A percentile compares a stretch with the other conserved stretches of the same genome.
These are phyloP conservation scores for Gomphus bonarii DNA, from an alignment of 1,284 basidiomycete species.

Conservation along the genomic window DNA sequence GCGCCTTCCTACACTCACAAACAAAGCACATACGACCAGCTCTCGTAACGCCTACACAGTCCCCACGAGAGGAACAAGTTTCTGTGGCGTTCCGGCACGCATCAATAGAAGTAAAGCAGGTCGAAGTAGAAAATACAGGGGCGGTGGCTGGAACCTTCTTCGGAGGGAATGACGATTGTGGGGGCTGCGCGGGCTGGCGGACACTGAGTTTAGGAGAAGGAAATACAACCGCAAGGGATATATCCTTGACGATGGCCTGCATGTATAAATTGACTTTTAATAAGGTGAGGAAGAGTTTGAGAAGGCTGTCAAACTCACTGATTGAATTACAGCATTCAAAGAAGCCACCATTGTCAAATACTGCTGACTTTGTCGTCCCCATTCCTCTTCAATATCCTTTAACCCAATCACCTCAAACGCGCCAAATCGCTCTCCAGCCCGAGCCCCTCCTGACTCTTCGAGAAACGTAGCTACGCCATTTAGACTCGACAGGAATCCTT, in stretches of 20 bases:
- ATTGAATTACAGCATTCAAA: constrained; percentile 32
- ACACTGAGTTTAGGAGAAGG: constrained; percentile 13
- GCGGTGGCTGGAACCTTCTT: constrained; percentile 32
- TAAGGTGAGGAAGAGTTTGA: constrained; percentile 22
- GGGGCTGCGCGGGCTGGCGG: constrained; percentile 26
- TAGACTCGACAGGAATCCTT: constrained; percentile 31
- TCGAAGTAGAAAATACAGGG: constrained; percentile 50
- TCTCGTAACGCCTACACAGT: constrained; percentile 49
- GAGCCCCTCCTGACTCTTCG: constrained; percentile 26
- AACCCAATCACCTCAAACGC: constrained; percentile 50
- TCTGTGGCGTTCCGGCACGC: constrained; percentile 53
- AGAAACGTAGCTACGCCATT: constrained; percentile 40
- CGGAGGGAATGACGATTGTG: constrained; percentile 41
- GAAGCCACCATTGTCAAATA: constrained; percentile 36
- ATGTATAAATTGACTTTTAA: constrained; percentile 22
- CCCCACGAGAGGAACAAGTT: constrained; percentile 59
- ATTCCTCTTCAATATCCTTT: constrained; percentile 31
- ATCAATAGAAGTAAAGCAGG: constrained; percentile 47
- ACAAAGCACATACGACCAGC: constrained; percentile 62
- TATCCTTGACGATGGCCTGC: neutral
- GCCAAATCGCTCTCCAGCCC: constrained; percentile 38
- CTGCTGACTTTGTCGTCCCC: constrained; percentile 34
- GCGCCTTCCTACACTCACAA: constrained; percentile 48
- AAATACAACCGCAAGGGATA: constrained; percentile 30
- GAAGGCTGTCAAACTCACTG: neutral